Percentiles rank a stretch among this genome's conserved stretches.
Evolutionary conservation across 129 eudicot genomes (phyloP).

Genomic region (Ambrosia artemisiifolia): DNA sequence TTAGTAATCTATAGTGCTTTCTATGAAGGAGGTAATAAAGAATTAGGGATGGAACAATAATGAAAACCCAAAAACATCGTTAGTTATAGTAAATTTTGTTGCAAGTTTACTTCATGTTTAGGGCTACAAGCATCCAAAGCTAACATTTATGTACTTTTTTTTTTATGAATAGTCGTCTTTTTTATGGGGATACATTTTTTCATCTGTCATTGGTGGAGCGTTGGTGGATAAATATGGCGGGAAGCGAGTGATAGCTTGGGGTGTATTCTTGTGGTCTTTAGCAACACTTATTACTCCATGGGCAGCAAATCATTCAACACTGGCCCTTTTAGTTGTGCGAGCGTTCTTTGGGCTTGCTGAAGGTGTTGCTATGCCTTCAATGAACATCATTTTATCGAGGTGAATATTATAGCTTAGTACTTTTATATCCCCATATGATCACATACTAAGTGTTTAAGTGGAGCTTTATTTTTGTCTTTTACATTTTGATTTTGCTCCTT

Average conservation of each 20-base stretch:
- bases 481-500: background rate
- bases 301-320: conserved; percentile 92
- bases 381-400: conserved; percentile 85
- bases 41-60: background rate
- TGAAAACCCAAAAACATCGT: background rate
- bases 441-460: background rate
- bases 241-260: conserved; percentile 78
- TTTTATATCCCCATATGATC: background rate
- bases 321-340: conserved; percentile 70
- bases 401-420: conserved; percentile 18
- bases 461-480: background rate
- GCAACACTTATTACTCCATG: conserved; percentile 91
- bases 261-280: conserved; percentile 87
- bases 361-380: conserved; percentile 95
- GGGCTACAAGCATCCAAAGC: background rate
- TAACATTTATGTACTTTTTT: conserved; percentile 14
- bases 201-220: conserved; percentile 93
- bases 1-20: background rate
- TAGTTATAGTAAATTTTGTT: background rate
- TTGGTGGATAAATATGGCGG: conserved; percentile 97
- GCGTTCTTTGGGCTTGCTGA: conserved; percentile 94
- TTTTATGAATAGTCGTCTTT: conserved; percentile 68
- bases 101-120: conserved; percentile 16
- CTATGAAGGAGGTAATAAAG: background rate
- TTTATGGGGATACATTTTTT: conserved; percentile 96